Evolutionary conservation across 208 protist genomes (phyloP), one percentile per base, ranked within the genome.

Genomic region (Leptomonas seymouri): DNA sequence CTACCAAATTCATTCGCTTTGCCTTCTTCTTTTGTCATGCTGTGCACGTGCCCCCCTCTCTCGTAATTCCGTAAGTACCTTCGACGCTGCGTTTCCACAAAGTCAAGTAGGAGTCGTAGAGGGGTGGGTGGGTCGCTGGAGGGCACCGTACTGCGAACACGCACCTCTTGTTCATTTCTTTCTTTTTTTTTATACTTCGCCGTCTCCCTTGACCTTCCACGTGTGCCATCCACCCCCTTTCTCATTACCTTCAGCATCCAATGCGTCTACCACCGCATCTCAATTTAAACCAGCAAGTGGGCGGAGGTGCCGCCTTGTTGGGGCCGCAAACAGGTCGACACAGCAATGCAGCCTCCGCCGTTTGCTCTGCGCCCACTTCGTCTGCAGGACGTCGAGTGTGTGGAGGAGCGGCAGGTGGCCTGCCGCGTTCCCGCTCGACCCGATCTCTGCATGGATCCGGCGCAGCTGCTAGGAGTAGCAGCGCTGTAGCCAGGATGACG

Each of bases 371-470:
- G 3, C 25, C 58, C 14, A 7, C 55, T 1, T 8, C 14, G 12
- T 14, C 36, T 27, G 0, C 55, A 7, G 55, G 34, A 45, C 7
- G 56, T 25, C 39, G 56, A 27, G 25, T 21, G 27, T 23, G 12
- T 3, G 6, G 9, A 3, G 39, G 23, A 3, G 56, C 4, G 3
- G 14, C 23, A 7, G 44, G 58, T 18, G 30, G 44, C 3, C 21
- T 67, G 48, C 16, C 61, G 11, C 46, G 61, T 36, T 31, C 48
- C n/a, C 48, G 61, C 11, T 56, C 61, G 0, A 36, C 61, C 7
- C 61, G 49, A 18, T 67, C 61, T 51, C 21, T 67, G 7, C n/a
- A 55, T 36, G 48, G 49, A 27, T 11, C 2, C 31, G 59, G 20
- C 18, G 25, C 41, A 45, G 42, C 14, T 2, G 21, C 16, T 11